A percentile compares a stretch with the other conserved stretches of the same genome.
phyloP scores from a whole-genome alignment of 2,329 filamentous ascomycete genomes.

The Penicillium brevicompactum region DNA sequence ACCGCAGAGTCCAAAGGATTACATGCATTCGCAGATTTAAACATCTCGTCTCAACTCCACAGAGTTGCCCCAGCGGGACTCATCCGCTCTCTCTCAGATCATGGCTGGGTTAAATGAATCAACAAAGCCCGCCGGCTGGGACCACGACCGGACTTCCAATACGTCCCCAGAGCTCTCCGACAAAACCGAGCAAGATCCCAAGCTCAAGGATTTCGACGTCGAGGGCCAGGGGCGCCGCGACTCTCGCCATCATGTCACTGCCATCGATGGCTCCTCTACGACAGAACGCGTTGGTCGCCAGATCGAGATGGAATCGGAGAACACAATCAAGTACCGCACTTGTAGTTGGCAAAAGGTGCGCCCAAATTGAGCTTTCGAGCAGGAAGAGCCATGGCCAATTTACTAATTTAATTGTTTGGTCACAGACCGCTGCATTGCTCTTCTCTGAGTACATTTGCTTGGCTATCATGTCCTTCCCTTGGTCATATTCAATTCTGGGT shows the following conservation, averaged over 20 bases:
- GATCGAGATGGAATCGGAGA: conserved; percentile 73
- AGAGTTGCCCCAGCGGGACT: conserved; percentile 35
- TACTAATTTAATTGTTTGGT: conserved; percentile 1
- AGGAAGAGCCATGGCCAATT: neutral
- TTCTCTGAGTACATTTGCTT: conserved; percentile 96
- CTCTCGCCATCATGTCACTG: conserved; percentile 20
- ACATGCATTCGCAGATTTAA: conserved; percentile 38
- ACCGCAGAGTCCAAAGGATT: conserved; percentile 18
- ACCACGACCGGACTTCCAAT: conserved; percentile 1
- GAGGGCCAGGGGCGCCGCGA: conserved; percentile 29
- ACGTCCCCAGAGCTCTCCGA: conserved; percentile 21
- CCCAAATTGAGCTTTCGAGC: conserved; percentile 14
- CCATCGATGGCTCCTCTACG: conserved; percentile 39
- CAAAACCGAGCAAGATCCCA: conserved; percentile 25
- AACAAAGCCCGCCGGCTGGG: conserved; percentile 17
- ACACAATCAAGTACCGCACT: conserved; percentile 86
- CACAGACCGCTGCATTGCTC: conserved; percentile 77
- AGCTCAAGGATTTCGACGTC: conserved; percentile 33
- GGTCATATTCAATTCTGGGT: conserved; percentile 85
- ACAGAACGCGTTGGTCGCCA: conserved; percentile 63
- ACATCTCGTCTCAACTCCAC: conserved; percentile 28
- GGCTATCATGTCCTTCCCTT: conserved; percentile 93
- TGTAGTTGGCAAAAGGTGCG: conserved; percentile 87
- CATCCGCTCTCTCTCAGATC: conserved; percentile 36
- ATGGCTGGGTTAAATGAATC: conserved; percentile 38